Percentiles rank a stretch among this genome's conserved stretches.
These are phyloP conservation scores for Nigrospora sphaerica DNA, from an alignment of 2,329 filamentous ascomycete genomes.

Conservation along the genomic window DNA sequence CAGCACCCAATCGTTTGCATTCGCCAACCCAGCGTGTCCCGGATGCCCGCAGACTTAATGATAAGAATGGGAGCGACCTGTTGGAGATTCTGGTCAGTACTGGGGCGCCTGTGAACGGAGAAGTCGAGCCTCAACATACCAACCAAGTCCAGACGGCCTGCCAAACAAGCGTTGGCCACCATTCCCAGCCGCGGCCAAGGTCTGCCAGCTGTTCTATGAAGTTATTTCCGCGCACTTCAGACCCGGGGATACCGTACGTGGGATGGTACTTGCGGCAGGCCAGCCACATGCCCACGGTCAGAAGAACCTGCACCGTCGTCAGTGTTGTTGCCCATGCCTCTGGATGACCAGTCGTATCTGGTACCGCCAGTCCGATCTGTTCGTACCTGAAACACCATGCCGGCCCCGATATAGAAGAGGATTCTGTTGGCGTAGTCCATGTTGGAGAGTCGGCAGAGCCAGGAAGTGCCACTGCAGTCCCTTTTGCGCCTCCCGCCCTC, in stretches of 20 bases:
- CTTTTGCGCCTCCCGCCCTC: constrained; percentile 4
- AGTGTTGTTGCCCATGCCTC: not conserved
- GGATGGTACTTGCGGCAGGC: constrained; percentile 51
- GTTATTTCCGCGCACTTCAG: constrained; percentile 20
- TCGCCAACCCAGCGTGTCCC: constrained; percentile 51
- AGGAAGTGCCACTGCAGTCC: constrained; percentile 21
- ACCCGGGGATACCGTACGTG: constrained; percentile 37
- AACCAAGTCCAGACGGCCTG: constrained; percentile 48
- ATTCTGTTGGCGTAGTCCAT: constrained; percentile 30
- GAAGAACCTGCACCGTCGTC: constrained; percentile 33
- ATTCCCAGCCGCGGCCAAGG: constrained; percentile 47
- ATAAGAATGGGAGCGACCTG: constrained; percentile 41
- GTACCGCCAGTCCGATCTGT: no score
- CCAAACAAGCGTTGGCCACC: constrained; percentile 50
- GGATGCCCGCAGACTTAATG: constrained; percentile 44
- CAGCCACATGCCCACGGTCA: constrained; percentile 47
- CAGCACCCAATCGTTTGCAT: constrained; percentile 40
- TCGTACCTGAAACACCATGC: constrained; percentile 41
- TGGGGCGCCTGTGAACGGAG: not conserved
- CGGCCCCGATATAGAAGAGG: constrained; percentile 36
- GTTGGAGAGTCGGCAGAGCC: constrained; percentile 25
- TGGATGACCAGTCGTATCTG: no score
- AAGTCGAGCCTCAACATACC: constrained; percentile 12
- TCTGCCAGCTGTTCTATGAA: constrained; percentile 33
- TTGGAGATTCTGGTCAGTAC: constrained; percentile 7